Evolutionary conservation across 805 yeast species (phyloP).

Genomic region (Candida adriatica): DNA sequence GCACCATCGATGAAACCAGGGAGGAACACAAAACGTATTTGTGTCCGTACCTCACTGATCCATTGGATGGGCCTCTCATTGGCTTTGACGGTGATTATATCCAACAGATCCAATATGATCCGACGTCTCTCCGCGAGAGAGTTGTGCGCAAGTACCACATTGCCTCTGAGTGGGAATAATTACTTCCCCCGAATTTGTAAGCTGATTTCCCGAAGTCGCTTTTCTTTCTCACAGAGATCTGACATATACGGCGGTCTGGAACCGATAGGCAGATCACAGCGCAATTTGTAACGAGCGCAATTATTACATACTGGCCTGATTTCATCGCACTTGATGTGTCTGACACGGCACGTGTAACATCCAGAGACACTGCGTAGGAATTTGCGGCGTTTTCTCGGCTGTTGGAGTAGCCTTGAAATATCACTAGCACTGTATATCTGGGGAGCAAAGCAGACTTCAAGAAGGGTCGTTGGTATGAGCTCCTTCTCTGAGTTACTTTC

Average conservation of each 20-base stretch:
- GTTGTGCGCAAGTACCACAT: slow-evolving; percentile 15
- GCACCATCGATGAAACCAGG: slow-evolving; percentile 23
- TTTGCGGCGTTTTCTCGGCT: too few relatives aligned
- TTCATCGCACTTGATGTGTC: slow-evolving; percentile 61
- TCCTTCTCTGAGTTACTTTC: too few relatives aligned
- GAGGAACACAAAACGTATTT: slow-evolving; percentile 48
- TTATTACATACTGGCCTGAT: slow-evolving; percentile 48
- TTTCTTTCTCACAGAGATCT: slow-evolving; percentile 3
- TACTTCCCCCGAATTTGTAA: slow-evolving; percentile 1
- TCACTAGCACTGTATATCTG: too few relatives aligned
- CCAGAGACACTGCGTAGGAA: too few relatives aligned
- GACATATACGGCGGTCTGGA: slow-evolving; percentile 7
- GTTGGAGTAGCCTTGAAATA: too few relatives aligned
- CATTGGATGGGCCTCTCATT: slow-evolving; percentile 81
- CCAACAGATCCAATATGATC: slow-evolving; percentile 19
- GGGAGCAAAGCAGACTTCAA: too few relatives aligned
- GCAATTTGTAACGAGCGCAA: slow-evolving; percentile 28
- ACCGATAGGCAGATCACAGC: slow-evolving; percentile 12
- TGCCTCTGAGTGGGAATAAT: slow-evolving; percentile 24
- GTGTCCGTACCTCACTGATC: slow-evolving; percentile 66
- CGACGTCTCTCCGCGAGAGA: slow-evolving; percentile 16
- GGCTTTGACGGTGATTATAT: slow-evolving; percentile 30
- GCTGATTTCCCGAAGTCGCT: slow-evolving; percentile 6
- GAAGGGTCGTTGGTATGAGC: too few relatives aligned
- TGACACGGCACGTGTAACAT: slow-evolving; percentile 50